Evolutionary conservation across 2,329 filamentous ascomycete genomes (phyloP).

Genomic region (Zalaria obscura): DNA sequence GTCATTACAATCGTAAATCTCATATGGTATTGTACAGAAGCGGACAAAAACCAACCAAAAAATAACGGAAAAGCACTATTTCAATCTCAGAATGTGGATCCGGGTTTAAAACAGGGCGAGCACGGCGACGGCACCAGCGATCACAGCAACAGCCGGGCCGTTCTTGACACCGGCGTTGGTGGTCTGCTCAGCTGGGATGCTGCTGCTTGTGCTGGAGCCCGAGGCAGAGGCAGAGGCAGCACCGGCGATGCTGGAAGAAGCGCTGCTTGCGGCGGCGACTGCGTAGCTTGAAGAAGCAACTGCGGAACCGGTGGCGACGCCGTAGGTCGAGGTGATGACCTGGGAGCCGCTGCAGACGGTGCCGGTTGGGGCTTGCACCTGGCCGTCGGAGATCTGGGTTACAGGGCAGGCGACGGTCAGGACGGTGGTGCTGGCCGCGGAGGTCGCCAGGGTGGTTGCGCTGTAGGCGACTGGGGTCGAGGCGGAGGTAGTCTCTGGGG

Average conservation of each 20-base stretch:
- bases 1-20: too few species aligned
- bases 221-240: background rate
- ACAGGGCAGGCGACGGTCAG: slow-evolving; percentile 1
- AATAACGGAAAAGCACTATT: too few species aligned
- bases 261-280: background rate
- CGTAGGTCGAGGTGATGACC: background rate
- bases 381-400: slow-evolving; percentile 4
- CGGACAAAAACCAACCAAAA: too few species aligned
- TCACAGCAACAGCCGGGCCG: slow-evolving; percentile 21
- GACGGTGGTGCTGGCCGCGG: background rate
- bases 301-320: background rate
- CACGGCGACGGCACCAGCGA: slow-evolving; percentile 22
- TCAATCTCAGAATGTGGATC: too few species aligned
- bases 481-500: background rate
- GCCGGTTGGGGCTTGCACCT: slow-evolving; percentile 3
- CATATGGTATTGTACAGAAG: too few species aligned
- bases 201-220: slow-evolving; percentile 4
- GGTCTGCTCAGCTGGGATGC: slow-evolving; percentile 10
- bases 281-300: background rate
- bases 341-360: background rate
- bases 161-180: slow-evolving; percentile 21
- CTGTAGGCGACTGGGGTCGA: background rate
- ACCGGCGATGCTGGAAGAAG: background rate
- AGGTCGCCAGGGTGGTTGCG: background rate
- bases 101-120: slow-evolving; percentile 1